Evolutionary conservation across 108 stramenopile species (phyloP), one percentile per base, ranked within the genome.

Genomic region (Cyclotella choctawhatcheeana): DNA sequence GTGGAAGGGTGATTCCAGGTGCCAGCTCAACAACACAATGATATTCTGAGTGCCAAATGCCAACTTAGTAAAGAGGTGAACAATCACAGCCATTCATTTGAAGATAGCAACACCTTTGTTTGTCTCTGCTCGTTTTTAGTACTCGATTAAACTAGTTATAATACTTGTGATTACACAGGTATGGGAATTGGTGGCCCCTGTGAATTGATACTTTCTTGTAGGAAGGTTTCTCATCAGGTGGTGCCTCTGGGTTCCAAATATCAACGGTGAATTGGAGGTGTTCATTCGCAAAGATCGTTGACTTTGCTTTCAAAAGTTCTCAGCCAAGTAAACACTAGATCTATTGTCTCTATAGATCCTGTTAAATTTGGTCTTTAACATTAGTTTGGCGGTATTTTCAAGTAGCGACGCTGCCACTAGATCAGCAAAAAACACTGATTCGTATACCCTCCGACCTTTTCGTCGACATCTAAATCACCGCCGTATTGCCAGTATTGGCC

Each of bases 171-270:
- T n/a, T n/a, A 54, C 27, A 5, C 24, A 54, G 16, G 14, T 54
- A 54, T 5, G 53, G 53, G 25, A 54, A 54, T 4, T 4, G 14
- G 7, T 24, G 4, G 2, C 17, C 27, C 14, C 21, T 54, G 53
- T 29, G 5, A 2, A 69, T 69, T 8, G 26, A 45, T 2, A 69
- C 30, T n/a, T n/a, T 43, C 5, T 59, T 21, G 2, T 25, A 10
- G 2, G 17, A n/a, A 17, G 59, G 68, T 6, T 61, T 33, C 44
- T 61, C 59, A 21, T 45, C 44, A 26, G 32, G 27, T 34, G 68
- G 68, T 14, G 32, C 55, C 5, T 47, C 44, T 37, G 68, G 68
- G 34, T 61, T 69, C 59, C 68, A 69, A 24, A 69, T 69, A 16
- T 69, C 32, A n/a, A 61, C 56, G 10, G 68, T 69, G 35, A 69